Percentiles rank a stretch among this genome's conserved stretches.
Evolutionary conservation across 176 grass and related monocot species (phyloP).

Genomic region (Cocos nucifera): DNA sequence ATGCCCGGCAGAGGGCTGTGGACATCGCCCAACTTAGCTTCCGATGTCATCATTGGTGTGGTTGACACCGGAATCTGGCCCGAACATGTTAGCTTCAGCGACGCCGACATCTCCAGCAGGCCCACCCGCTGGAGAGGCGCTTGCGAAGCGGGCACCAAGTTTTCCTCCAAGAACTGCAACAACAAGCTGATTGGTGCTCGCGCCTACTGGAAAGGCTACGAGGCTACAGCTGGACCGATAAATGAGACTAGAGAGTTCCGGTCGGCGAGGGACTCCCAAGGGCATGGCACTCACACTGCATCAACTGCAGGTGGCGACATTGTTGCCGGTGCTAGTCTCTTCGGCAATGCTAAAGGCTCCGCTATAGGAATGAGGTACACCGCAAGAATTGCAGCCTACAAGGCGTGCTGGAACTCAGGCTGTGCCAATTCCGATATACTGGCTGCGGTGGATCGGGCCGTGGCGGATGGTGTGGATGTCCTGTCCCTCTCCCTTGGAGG

Average conservation of each 20-base stretch:
- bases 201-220: constrained; percentile 11
- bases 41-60: constrained; percentile 2
- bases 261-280: not conserved
- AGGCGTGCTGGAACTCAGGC: not conserved
- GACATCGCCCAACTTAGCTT: not conserved
- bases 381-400: constrained; percentile 12
- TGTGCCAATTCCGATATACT: constrained; percentile 7
- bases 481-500: constrained; percentile 16
- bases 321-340: not conserved
- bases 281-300: constrained; percentile 21
- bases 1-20: constrained; percentile 5
- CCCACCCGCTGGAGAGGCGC: constrained; percentile 1
- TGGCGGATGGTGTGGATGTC: constrained; percentile 14
- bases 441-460: constrained; percentile 3
- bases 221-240: not conserved
- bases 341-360: not conserved
- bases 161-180: constrained; percentile 4
- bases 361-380: constrained; percentile 1
- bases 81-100: constrained; percentile 6
- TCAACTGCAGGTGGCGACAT: constrained; percentile 8
- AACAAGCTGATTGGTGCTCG: constrained; percentile 10
- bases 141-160: constrained; percentile 2
- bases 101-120: not conserved
- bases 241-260: constrained; percentile 3
- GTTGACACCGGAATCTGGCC: constrained; percentile 13